Conservation (phyloP, 345 rosid genomes). For the Bruguiera gymnorhiza region DNA sequence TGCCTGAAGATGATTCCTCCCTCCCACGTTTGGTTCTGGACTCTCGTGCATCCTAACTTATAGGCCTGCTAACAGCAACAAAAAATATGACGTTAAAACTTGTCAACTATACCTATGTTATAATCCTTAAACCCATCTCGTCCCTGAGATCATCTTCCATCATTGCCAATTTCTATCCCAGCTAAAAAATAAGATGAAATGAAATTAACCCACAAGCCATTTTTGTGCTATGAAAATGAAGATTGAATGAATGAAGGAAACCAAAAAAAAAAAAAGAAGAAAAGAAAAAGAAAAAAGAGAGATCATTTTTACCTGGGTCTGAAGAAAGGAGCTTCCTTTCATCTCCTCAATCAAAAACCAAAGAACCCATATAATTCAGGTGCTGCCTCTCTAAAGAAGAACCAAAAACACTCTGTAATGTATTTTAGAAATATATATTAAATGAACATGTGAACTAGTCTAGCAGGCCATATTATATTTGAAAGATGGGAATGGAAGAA, state of each 20-base stretch:
- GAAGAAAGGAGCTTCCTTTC: conserved; percentile 27
- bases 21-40: conserved; percentile 20
- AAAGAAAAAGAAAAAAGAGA: background rate
- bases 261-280: background rate
- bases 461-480: background rate
- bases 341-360: conserved; percentile 24
- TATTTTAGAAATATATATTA: background rate
- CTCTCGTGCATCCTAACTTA: conserved; percentile 18
- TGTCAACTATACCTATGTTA: background rate
- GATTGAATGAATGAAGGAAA: background rate
- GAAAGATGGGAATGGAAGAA: background rate
- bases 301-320: conserved; percentile 26
- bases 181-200: background rate
- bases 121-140: background rate
- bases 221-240: background rate
- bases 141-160: background rate
- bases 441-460: background rate
- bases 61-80: conserved; percentile 19
- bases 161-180: background rate
- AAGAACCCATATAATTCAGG: conserved; percentile 20
- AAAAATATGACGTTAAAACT: background rate
- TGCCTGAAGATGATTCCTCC: conserved; percentile 8
- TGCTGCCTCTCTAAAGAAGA: background rate
- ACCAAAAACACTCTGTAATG: conserved; percentile 10
- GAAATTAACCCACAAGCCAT: background rate